Percentiles rank a stretch among this genome's conserved stretches.
These are phyloP conservation scores for Papiliotrema laurentii DNA, from an alignment of 1,284 basidiomycete species.

Conservation along the genomic window DNA sequence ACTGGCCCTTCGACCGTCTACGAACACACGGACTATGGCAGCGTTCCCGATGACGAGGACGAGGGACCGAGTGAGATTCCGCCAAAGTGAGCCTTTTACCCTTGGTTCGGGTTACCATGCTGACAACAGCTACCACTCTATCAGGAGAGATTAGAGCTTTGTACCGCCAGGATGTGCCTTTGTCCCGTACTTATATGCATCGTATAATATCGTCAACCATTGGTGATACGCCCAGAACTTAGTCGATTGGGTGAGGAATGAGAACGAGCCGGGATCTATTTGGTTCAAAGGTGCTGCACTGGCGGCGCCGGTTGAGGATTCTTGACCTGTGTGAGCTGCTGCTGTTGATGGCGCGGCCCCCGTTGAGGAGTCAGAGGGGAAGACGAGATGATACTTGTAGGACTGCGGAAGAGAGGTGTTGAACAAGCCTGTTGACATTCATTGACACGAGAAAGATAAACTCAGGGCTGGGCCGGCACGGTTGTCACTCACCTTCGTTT, in stretches of 20 bases:
- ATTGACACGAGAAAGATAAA: neutral
- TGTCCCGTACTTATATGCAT: too few species aligned
- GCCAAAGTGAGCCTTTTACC: conserved; percentile 31
- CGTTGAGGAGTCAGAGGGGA: neutral
- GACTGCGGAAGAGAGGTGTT: neutral
- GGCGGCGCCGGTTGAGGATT: too few species aligned
- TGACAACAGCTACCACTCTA: conserved; percentile 20
- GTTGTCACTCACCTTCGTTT: neutral
- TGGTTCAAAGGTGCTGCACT: too few species aligned
- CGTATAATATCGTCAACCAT: too few species aligned
- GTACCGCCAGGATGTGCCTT: too few species aligned
- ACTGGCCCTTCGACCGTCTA: conserved; percentile 21
- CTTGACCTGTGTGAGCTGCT: too few species aligned
- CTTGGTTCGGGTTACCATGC: neutral
- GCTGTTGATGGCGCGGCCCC: too few species aligned
- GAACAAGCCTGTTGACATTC: neutral
- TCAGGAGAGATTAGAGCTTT: conserved; percentile 3
- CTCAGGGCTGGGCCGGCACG: too few species aligned
- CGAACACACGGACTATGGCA: conserved; percentile 37
- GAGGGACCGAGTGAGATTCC: conserved; percentile 33
- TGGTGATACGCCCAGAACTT: too few species aligned
- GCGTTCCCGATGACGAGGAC: conserved; percentile 16
- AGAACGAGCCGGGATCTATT: too few species aligned
- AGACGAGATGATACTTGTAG: neutral
- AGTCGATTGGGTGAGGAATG: too few species aligned